These are phyloP conservation scores for Litchi chinensis DNA, from an alignment of 345 rosid species.

Conservation along the genomic window DNA sequence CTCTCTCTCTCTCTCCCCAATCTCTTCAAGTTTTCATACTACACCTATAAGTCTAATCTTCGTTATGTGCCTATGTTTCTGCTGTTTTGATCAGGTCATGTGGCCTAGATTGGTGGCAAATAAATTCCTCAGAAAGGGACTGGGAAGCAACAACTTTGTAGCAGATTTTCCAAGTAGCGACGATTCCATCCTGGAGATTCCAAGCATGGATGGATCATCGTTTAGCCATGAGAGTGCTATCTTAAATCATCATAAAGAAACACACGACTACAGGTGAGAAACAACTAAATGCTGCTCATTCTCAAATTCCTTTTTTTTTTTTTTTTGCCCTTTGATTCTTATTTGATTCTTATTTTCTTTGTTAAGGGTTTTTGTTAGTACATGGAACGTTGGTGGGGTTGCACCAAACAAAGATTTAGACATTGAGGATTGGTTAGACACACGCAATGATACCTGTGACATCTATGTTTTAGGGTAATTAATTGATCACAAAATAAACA, in stretches of 20 bases:
- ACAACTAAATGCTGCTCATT: neutral
- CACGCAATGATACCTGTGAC: slow-evolving; percentile 48
- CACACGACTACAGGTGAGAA: slow-evolving; percentile 54
- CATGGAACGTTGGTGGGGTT: slow-evolving; percentile 92
- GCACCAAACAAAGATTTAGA: slow-evolving; percentile 63
- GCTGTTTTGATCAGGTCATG: slow-evolving; percentile 45
- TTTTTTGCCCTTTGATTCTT: neutral
- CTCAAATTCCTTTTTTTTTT: neutral
- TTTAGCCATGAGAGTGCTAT: slow-evolving; percentile 28
- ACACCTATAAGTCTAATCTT: no score
- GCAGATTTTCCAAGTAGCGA: slow-evolving; percentile 63
- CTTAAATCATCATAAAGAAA: slow-evolving; percentile 37
- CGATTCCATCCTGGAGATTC: slow-evolving; percentile 30
- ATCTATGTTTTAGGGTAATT: slow-evolving; percentile 82
- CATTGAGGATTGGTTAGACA: slow-evolving; percentile 65
- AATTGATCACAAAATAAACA: neutral
- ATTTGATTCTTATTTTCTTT: neutral
- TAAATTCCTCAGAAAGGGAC: slow-evolving; percentile 59
- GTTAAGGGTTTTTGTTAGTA: slow-evolving; percentile 66
- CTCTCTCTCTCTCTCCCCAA: neutral
- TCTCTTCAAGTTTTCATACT: neutral
- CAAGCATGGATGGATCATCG: slow-evolving; percentile 37
- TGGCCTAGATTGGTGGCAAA: slow-evolving; percentile 79
- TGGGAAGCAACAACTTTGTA: slow-evolving; percentile 76
- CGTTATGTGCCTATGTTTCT: neutral